These are phyloP conservation scores for Solanum hybrid DNA, from an alignment of 305 asterid species.

Conservation along the genomic window DNA sequence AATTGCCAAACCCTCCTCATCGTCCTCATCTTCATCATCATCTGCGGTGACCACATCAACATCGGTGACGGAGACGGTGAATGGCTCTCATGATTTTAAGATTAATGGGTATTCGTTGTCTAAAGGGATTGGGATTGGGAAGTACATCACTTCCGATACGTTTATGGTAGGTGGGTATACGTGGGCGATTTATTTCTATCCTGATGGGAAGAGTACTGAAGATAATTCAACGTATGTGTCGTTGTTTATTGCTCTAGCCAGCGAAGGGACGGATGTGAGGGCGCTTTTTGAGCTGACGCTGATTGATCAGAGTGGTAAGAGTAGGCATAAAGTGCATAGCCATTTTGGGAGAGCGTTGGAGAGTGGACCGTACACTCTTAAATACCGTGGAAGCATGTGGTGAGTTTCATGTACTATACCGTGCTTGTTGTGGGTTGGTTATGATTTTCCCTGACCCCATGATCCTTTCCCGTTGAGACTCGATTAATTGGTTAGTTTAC, in stretches of 20 bases:
- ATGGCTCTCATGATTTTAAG: slow-evolving; percentile 80
- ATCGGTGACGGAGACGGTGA: slow-evolving; percentile 67
- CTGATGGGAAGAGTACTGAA: slow-evolving; percentile 89
- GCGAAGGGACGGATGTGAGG: slow-evolving; percentile 86
- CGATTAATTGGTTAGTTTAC: neutral
- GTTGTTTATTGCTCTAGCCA: slow-evolving; percentile 82
- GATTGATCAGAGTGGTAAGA: slow-evolving; percentile 90
- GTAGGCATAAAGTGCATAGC: slow-evolving; percentile 90
- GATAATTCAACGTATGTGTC: slow-evolving; percentile 83
- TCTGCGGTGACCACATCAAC: slow-evolving; percentile 59
- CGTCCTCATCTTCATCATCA: slow-evolving; percentile 10
- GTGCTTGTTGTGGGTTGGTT: neutral
- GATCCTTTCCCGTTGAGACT: neutral
- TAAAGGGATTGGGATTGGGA: slow-evolving; percentile 87
- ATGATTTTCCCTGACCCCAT: neutral
- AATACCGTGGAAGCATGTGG: slow-evolving; percentile 98
- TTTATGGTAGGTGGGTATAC: slow-evolving; percentile 83
- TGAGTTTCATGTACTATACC: slow-evolving; percentile 19
- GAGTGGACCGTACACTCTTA: slow-evolving; percentile 86
- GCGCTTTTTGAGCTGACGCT: slow-evolving; percentile 90
- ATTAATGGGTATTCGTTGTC: slow-evolving; percentile 72
- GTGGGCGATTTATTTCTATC: slow-evolving; percentile 94
- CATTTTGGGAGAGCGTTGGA: slow-evolving; percentile 97
- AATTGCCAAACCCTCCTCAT: slow-evolving; percentile 38
- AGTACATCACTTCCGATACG: slow-evolving; percentile 69